phyloP scores from a whole-genome alignment of 768 basidiomycete genomes.

The Lactarius indigo region DNA sequence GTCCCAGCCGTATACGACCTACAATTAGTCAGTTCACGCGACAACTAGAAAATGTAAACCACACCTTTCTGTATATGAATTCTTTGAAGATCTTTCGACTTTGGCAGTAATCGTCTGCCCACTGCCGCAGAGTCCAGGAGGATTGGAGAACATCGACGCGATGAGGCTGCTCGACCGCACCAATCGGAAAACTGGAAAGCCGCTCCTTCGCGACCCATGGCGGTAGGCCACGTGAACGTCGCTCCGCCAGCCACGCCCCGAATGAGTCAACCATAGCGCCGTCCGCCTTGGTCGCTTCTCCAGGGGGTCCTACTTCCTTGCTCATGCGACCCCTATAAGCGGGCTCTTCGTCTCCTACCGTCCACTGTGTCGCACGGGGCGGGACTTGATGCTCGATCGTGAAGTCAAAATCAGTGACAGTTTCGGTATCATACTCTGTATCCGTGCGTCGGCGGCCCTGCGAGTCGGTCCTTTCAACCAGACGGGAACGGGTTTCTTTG shows the following conservation, averaged over 20 bases:
- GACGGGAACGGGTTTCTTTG: slow-evolving; percentile 47
- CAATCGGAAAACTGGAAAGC: slow-evolving; percentile 1
- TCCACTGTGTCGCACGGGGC: slow-evolving; percentile 49
- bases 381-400: slow-evolving; percentile 48
- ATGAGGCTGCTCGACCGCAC: slow-evolving; percentile 2
- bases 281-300: slow-evolving; percentile 40
- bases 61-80: slow-evolving; percentile 68
- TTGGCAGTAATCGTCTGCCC: slow-evolving; percentile 81
- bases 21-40: slow-evolving; percentile 3
- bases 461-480: slow-evolving; percentile 38
- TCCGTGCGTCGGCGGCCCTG: slow-evolving; percentile 36
- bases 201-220: slow-evolving; percentile 39
- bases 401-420: slow-evolving; percentile 67
- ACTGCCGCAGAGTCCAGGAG: slow-evolving; percentile 38
- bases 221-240: slow-evolving; percentile 46
- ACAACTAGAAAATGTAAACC: slow-evolving; percentile 5
- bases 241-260: slow-evolving; percentile 44
- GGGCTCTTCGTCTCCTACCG: slow-evolving; percentile 58
- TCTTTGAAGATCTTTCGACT: slow-evolving; percentile 72
- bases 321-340: slow-evolving; percentile 63
- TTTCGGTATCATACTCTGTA: slow-evolving; percentile 54
- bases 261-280: slow-evolving; percentile 41
- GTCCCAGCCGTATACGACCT: slow-evolving; percentile 60
- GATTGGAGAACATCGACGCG: slow-evolving; percentile 24
- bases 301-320: slow-evolving; percentile 46